phyloP scores from a whole-genome alignment of 179 eudicot genomes.

The Beta lomatogona region DNA sequence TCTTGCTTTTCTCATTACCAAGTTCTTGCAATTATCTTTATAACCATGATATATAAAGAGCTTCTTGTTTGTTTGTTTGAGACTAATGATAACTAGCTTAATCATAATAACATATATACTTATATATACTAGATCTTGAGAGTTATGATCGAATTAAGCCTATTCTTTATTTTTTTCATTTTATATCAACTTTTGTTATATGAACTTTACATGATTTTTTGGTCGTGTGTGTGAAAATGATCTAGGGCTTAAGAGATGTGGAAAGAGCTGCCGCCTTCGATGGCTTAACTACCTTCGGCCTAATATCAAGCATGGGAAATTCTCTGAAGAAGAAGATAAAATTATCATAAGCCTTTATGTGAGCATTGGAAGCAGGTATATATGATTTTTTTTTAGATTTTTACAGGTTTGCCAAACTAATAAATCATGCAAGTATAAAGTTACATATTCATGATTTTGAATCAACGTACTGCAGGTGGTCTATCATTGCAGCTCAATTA shows the following conservation, averaged over 20 bases:
- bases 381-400: background rate
- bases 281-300: conserved; percentile 89
- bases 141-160: too few relatives aligned
- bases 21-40: too few relatives aligned
- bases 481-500: conserved; percentile 48
- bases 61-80: too few relatives aligned
- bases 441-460: background rate
- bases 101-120: too few relatives aligned
- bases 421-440: background rate
- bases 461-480: conserved; percentile 34
- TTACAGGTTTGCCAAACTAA: background rate
- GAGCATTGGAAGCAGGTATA: conserved; percentile 86
- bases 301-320: conserved; percentile 80
- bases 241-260: conserved; percentile 83
- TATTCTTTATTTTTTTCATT: too few relatives aligned
- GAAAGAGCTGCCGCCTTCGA: conserved; percentile 83
- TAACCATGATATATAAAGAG: too few relatives aligned
- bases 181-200: too few relatives aligned
- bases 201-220: background rate
- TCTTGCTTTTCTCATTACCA: too few relatives aligned
- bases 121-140: too few relatives aligned
- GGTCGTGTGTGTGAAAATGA: conserved; percentile 14
- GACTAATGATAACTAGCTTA: too few relatives aligned
- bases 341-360: conserved; percentile 75
- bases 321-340: conserved; percentile 82